These are phyloP conservation scores for Echinosophora koreensis DNA, from an alignment of 306 rosid species.

Conservation along the genomic window DNA sequence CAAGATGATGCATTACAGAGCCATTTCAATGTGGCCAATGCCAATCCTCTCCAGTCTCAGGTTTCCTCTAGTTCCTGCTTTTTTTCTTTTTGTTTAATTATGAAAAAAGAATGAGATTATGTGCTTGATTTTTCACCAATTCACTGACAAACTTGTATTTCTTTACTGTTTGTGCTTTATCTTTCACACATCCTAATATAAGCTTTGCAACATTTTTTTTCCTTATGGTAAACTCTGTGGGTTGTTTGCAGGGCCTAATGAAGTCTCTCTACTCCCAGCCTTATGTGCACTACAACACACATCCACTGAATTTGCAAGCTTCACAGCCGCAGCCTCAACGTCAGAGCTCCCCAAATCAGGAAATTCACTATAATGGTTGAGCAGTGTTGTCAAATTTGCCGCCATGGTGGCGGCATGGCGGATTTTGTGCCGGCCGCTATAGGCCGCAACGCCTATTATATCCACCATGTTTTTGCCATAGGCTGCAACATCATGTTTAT, in stretches of 20 bases:
- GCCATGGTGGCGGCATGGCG: no score
- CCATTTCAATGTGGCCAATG: conserved; percentile 78
- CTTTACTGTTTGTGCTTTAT: neutral
- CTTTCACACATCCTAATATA: neutral
- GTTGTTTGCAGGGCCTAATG: conserved; percentile 62
- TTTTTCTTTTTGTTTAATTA: neutral
- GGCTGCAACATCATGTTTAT: no score
- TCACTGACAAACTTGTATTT: conserved; percentile 13
- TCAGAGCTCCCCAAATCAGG: conserved; percentile 93
- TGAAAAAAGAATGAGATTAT: neutral
- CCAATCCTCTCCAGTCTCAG: conserved; percentile 97
- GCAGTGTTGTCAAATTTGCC: no score
- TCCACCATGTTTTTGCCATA: no score
- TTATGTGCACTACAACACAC: conserved; percentile 93
- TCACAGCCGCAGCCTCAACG: conserved; percentile 85
- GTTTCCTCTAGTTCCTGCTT: conserved; percentile 54
- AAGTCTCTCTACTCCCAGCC: conserved; percentile 96
- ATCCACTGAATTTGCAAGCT: conserved; percentile 81
- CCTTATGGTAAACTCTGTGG: conserved; percentile 25
- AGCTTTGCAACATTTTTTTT: conserved; percentile 1
- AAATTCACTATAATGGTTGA: conserved; percentile 81
- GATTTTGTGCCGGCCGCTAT: no score
- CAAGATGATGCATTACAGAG: conserved; percentile 90
- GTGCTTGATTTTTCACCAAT: conserved; percentile 12
- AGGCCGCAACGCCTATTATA: no score